phyloP scores from a whole-genome alignment of 208 protist species.

The Leishmania gerbilli region DNA sequence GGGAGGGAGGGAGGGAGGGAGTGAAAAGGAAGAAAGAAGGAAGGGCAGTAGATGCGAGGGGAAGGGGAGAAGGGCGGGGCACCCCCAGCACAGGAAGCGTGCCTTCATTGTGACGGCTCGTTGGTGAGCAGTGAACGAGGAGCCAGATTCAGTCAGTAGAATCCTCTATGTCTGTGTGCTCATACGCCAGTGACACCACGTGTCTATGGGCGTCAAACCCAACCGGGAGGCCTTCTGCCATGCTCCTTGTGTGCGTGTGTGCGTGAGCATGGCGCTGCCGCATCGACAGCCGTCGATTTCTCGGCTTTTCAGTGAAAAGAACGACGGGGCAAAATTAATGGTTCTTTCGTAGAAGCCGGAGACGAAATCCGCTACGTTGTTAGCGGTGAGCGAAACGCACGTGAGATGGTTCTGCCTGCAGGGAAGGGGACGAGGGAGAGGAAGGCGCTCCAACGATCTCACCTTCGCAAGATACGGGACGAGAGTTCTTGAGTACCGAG shows the following conservation, averaged over 20 bases:
- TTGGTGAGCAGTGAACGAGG: not conserved
- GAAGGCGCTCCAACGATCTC: not conserved
- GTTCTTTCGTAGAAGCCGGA: not conserved
- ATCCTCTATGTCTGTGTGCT: not conserved
- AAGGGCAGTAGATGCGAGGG: not conserved
- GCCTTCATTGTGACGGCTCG: not conserved
- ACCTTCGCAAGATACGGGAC: not conserved
- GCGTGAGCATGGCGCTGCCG: not conserved
- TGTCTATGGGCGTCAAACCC: not conserved
- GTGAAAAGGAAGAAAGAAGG: not conserved
- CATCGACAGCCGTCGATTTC: not conserved
- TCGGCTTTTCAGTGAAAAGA: not conserved
- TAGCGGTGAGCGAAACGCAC: not conserved
- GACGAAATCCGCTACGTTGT: not conserved
- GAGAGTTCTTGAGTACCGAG: not conserved
- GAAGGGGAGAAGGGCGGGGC: too few species aligned
- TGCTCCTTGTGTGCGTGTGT: too few species aligned
- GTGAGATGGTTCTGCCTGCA: not conserved
- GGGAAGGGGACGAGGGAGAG: not conserved
- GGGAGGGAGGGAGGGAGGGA: not conserved
- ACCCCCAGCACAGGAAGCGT: not conserved
- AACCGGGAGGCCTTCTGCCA: too few species aligned
- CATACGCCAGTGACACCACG: not conserved
- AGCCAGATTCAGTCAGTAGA: not conserved
- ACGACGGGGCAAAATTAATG: not conserved